Evolutionary conservation across 192 early-diverging fungal genomes (phyloP), one percentile per base, ranked within the genome.

Genomic region (Coemansia aciculifera): DNA sequence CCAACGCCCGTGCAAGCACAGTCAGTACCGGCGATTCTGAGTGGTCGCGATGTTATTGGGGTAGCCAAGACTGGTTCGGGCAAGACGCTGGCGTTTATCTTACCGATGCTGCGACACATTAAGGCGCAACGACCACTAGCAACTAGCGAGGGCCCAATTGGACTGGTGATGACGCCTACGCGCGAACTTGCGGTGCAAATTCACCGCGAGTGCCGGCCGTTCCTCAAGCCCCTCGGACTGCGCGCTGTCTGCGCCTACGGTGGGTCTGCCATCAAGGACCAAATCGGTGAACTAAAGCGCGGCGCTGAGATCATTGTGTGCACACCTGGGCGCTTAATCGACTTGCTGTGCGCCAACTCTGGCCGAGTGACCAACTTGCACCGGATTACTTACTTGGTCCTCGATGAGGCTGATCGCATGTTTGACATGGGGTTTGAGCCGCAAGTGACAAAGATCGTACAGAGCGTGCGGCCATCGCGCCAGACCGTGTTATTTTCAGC

Each of bases 371-470:
- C 91, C 48, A 94, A 93, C 73, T 80, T 97, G 71, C 84, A 86
- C 49, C 85, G 93, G 59, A 93, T 96, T 40, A 98, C 96, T 1
- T 97, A 97, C 74, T 72, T 98, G 82, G 95, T 99, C 5, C 87
- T 99, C 52, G 98, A 99, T 78, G 98, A 96, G 80, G 95, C 95
- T 3, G 94, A 91, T 77, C 88, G 93, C 68, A 98, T 99, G 96
- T 97, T 99, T 85, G 96, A 98, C 77, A 93, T 97, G 91, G 98
- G 96, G 12, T 99, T 99, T 72, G 96, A 97, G 76, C 95, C 94
- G 32, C 95, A 97, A 76, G 95, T 99, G 21, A 94, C 95, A 89
- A 91, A 93, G 72, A 98, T 99, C 64, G 90, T 98, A 21, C 92
- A 91, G 62, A 93, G 92, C 72, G 90, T 96, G 15, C 87, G 95